Percentiles rank a stretch among this genome's conserved stretches.
Conservation (phyloP, 768 basidiomycete species). For the Mycena latifolia region DNA sequence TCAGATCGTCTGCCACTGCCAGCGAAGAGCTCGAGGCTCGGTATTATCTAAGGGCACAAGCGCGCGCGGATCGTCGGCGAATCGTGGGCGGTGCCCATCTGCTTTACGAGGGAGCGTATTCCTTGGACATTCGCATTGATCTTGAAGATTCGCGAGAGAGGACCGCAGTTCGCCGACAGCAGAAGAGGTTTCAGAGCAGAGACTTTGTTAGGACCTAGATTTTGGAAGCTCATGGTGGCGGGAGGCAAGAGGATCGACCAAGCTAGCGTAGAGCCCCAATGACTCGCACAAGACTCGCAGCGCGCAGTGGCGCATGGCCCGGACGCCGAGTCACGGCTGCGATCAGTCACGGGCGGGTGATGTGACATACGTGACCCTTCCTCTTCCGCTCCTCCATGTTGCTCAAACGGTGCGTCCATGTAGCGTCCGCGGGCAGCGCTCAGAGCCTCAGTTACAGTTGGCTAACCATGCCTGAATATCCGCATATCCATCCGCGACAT, state of each 20-base stretch:
- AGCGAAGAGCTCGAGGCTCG: too few species aligned
- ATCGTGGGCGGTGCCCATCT: slow-evolving; percentile 1
- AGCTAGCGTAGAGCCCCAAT: too few species aligned
- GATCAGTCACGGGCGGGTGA: not conserved
- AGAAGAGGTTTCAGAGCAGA: not conserved
- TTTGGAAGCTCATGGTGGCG: slow-evolving; percentile 19
- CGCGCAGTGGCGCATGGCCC: too few species aligned
- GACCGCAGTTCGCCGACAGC: not conserved
- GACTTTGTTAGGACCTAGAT: not conserved
- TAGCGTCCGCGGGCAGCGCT: too few species aligned
- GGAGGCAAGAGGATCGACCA: too few species aligned
- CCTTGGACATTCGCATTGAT: slow-evolving; percentile 12
- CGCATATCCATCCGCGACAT: too few species aligned
- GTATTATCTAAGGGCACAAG: too few species aligned
- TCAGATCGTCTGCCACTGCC: slow-evolving; percentile 11
- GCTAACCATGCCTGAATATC: too few species aligned
- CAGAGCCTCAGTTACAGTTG: too few species aligned
- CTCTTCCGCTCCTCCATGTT: not conserved
- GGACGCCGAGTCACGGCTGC: not conserved
- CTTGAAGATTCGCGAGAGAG: slow-evolving; percentile 12
- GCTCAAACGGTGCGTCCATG: too few species aligned
- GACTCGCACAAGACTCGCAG: not conserved
- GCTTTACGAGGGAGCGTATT: not conserved
- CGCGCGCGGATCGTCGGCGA: not conserved
- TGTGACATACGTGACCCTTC: not conserved